Base-by-base conservation (phyloP, 345 rosid species). In the Citrus maxima region DNA sequence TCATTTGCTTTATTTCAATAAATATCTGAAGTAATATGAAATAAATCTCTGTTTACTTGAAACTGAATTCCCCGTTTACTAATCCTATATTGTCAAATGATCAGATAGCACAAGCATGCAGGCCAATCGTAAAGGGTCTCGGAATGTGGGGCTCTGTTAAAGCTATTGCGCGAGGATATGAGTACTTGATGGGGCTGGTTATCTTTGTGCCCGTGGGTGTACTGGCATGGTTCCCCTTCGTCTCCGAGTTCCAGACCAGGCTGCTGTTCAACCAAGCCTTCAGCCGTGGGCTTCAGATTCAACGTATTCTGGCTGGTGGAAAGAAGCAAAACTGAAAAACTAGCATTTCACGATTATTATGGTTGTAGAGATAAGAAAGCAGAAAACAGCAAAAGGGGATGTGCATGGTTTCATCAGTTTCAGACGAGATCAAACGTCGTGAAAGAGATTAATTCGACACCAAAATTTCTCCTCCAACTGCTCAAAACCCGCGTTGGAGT, bases 251-350 rank as follows among this genome's bases (percentile, higher is more conserved):
- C 84, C 99, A 95, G 84, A 95, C 95, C 55, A 87, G 99, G 80
- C 89, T 95, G 81, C 90, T 95, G 32, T 93, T 90, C 88, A 95
- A 95, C 88, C 99, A 95, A 86, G 99, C 99, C 25, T 95, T 95
- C 89, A 95, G 99, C 85, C 81, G 99, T 85, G 99, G 99, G 1
- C 98, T 95, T 66, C 99, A 95, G 85, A 95, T 95, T 86, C 93
- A 91, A 76, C 96, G 98, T 71, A 95, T 95, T 75, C 89, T 95
- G 16, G 88, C 99, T 1, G 99, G 98, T 61, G 93, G 98, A 46
- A 92, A 93, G 89, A 92, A 93, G 80, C 88, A 90, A 67, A 90
- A 86, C 49, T 92, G 76, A 89, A 51, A 19, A 35, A 75, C 54
- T 7, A 49, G 42, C 46, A 6, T 12, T 19, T 10, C 30, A 49